Conservation (phyloP, 2,329 filamentous ascomycete species). For the Botrytis porri region DNA sequence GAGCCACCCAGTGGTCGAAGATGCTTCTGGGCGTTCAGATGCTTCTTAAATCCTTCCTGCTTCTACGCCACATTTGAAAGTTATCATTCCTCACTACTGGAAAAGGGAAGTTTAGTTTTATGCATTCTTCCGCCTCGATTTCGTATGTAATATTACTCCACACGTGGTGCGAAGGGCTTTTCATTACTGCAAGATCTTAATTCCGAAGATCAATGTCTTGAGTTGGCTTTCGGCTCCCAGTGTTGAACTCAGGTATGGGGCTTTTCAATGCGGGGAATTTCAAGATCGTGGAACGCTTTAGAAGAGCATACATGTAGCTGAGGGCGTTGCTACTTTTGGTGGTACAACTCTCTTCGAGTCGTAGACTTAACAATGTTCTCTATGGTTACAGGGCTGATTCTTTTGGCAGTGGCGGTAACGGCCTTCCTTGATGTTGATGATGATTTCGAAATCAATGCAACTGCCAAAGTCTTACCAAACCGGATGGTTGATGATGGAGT, state of each 20-base stretch:
- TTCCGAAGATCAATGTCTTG: conserved; percentile 6
- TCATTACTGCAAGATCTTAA: neutral
- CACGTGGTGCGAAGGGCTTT: neutral
- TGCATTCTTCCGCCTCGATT: neutral
- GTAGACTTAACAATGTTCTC: conserved; percentile 5
- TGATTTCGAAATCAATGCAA: neutral
- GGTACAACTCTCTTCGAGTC: neutral
- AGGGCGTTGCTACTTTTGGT: neutral
- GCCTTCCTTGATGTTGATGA: neutral
- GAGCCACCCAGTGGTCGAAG: neutral
- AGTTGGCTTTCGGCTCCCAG: neutral
- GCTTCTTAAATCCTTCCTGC: neutral
- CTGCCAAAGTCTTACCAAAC: neutral
- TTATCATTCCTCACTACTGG: neutral
- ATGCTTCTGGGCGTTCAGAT: neutral
- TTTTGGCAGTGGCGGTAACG: neutral
- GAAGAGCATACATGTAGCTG: conserved; percentile 5
- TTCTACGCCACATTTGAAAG: conserved; percentile 2
- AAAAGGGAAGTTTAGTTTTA: neutral
- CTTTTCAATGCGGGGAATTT: neutral
- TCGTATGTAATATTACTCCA: neutral
- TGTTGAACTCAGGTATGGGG: neutral
- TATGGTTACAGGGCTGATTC: neutral
- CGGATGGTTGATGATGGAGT: neutral
- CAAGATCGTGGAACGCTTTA: neutral